Conservation (phyloP, 176 grass and related monocot genomes). For the Triticum timopheevii region DNA sequence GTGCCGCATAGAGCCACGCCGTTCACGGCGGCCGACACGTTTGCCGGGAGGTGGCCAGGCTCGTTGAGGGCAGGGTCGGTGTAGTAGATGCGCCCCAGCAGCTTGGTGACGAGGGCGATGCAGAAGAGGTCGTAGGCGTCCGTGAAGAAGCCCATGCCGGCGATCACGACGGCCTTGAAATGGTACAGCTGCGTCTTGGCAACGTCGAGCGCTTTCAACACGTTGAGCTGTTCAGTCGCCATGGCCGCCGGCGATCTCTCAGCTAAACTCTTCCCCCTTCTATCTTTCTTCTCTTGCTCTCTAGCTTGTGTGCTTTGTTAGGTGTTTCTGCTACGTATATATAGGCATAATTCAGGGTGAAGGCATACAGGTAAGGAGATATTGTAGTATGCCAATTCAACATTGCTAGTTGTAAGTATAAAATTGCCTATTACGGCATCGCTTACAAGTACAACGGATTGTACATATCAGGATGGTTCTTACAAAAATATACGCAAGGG, state of each 20-base stretch:
- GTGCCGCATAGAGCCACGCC: conserved; percentile 78
- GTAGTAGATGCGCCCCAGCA: conserved; percentile 84
- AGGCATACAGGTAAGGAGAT: too few species aligned
- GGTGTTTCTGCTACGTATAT: background rate
- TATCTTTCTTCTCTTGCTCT: background rate
- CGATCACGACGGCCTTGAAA: conserved; percentile 72
- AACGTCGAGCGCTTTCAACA: conserved; percentile 55
- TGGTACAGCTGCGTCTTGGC: conserved; percentile 83
- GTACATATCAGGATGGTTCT: too few species aligned
- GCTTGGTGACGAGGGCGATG: conserved; percentile 59
- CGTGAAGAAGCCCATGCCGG: conserved; percentile 89
- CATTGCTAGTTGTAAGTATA: background rate
- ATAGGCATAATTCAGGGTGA: background rate
- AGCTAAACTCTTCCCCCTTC: background rate
- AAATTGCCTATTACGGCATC: background rate
- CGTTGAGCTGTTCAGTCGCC: conserved; percentile 58
- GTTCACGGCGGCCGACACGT: conserved; percentile 35
- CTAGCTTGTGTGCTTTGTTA: too few species aligned
- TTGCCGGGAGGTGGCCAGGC: conserved; percentile 21
- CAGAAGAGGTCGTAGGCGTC: conserved; percentile 82
- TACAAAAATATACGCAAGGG: too few species aligned
- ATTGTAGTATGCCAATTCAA: too few species aligned
- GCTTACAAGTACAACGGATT: too few species aligned
- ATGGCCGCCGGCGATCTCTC: conserved; percentile 17
- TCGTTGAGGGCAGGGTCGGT: conserved; percentile 12